phyloP scores from a whole-genome alignment of 495 filamentous ascomycete genomes.

The Xylaria cubensis region DNA sequence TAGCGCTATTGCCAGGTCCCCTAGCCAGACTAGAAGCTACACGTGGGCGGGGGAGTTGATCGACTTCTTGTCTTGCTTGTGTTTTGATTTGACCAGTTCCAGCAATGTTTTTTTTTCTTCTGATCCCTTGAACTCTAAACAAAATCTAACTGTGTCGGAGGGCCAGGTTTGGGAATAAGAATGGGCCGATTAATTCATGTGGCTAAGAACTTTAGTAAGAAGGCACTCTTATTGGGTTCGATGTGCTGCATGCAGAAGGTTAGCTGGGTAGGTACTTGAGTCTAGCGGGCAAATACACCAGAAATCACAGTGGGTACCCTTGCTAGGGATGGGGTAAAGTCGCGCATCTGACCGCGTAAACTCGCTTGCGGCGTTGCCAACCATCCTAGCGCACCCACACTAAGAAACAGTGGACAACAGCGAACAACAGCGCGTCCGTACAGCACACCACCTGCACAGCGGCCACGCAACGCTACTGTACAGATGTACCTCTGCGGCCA shows the following conservation, averaged over 20 bases:
- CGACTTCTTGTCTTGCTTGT: too few species aligned
- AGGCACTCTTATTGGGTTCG: neutral
- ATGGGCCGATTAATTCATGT: neutral
- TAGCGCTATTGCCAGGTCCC: conserved; percentile 1
- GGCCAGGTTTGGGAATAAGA: neutral
- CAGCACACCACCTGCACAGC: neutral
- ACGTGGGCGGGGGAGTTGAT: neutral
- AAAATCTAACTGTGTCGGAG: neutral
- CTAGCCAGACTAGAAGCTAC: conserved; percentile 1
- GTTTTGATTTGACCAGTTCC: neutral
- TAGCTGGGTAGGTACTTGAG: neutral
- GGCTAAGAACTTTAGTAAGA: neutral
- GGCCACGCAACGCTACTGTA: neutral
- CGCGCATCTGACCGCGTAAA: conserved; percentile 25
- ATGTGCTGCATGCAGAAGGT: neutral
- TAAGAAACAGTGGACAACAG: neutral
- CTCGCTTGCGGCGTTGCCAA: conserved; percentile 12
- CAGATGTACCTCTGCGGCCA: neutral
- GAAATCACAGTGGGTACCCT: neutral
- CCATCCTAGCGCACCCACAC: conserved; percentile 12
- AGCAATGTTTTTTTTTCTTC: neutral
- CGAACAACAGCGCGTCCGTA: neutral
- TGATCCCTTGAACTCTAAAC: neutral
- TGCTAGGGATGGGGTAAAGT: conserved; percentile 18
- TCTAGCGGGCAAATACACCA: neutral